phyloP scores from a whole-genome alignment of 345 rosid genomes.

The Isatis tinctoria region DNA sequence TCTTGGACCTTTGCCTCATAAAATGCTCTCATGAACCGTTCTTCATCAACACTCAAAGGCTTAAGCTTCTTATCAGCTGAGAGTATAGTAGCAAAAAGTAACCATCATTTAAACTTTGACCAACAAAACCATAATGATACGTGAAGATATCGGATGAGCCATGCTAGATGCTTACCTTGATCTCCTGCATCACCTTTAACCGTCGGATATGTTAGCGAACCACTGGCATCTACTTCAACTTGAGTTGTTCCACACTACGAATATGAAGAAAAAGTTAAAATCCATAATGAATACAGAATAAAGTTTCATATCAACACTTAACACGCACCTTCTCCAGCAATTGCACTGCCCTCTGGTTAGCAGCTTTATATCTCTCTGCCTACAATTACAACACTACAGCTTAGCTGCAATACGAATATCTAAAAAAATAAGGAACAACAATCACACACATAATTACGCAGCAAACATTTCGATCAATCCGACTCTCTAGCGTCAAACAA shows the following conservation, averaged over 20 bases:
- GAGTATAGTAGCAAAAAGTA: slow-evolving; percentile 1
- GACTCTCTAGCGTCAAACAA: background rate
- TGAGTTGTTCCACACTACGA: slow-evolving; percentile 73
- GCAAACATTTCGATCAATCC: background rate
- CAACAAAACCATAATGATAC: background rate
- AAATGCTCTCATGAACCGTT: slow-evolving; percentile 79
- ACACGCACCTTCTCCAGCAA: slow-evolving; percentile 64
- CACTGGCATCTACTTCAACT: slow-evolving; percentile 84
- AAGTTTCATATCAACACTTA: background rate
- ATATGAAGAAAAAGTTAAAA: slow-evolving; percentile 8
- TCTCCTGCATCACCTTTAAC: slow-evolving; percentile 47
- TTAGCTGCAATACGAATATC: slow-evolving; percentile 8
- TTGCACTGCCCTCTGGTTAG: slow-evolving; percentile 70
- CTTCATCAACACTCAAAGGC: slow-evolving; percentile 81
- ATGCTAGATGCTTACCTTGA: slow-evolving; percentile 36
- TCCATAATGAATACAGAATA: background rate
- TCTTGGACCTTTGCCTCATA: slow-evolving; percentile 90
- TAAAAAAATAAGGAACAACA: background rate
- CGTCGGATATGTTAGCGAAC: slow-evolving; percentile 69
- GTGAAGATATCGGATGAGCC: background rate
- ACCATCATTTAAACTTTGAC: background rate
- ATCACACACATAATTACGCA: background rate
- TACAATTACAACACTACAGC: slow-evolving; percentile 18
- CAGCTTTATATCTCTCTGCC: slow-evolving; percentile 60
- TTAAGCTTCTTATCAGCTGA: slow-evolving; percentile 74